Evolutionary conservation across 345 rosid genomes (phyloP), one percentile per base, ranked within the genome.

Genomic region (Salix udensis): DNA sequence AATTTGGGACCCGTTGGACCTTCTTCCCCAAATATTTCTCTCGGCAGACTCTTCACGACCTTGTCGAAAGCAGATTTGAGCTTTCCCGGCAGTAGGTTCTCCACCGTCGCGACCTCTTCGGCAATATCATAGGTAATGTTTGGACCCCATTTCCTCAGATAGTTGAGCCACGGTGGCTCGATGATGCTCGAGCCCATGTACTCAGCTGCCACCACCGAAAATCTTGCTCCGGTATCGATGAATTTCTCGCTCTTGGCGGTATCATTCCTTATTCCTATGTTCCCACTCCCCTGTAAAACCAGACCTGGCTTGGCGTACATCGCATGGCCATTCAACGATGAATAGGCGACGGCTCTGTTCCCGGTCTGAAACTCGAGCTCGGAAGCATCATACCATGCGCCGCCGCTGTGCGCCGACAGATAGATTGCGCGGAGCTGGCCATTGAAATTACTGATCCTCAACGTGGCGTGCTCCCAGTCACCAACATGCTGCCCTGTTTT

Each of bases 391-490:
- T 88, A 44, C 98, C 97, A 93, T 2, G 74, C 72, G 36, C 98
- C 98, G 0, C 87, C 79, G 21, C 95, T 91, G 60, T 95, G 97
- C 70, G 90, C 79, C 1, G 97, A 88, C 71, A 88, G 82, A 72
- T 84, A 91, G 70, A 88, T 79, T 6, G 85, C 65, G 78, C 84
- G 73, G 1, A 95, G 83, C 85, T 87, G 87, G 8, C 97, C 97
- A 28, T 65, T 85, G 80, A 95, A 91, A 67, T 95, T 95, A 83
- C 97, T 95, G 19, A 93, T 69, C 73, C 97, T 79, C 39, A 92
- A 76, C 44, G 98, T 90, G 68, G 85, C 68, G 71, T 93, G 97
- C 87, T 95, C 98, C 98, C 97, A 95, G 7, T 95, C 97, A 0
- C 98, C 97, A 3, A 92, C 81, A 64, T 94, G 98, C 72, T 91